Base-by-base conservation (phyloP, 2,329 filamentous ascomycete species). In the Monosporascus sp. region DNA sequence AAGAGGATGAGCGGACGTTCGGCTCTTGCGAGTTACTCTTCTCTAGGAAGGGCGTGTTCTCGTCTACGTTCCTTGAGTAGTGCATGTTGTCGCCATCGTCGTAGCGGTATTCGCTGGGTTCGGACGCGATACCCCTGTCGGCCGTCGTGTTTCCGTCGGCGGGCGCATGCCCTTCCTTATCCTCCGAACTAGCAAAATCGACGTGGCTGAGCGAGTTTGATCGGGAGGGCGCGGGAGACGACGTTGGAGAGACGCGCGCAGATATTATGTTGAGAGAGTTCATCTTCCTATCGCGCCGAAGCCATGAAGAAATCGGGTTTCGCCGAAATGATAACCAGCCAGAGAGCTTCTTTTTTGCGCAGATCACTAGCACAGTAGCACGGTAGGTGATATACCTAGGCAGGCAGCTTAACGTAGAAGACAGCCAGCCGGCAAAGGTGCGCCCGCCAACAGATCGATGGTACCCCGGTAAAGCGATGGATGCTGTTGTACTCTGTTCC, bases 251-350 rank as follows among this genome's bases (percentile, higher is more conserved):
- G 70, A 92, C 89, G 75, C 88, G 87, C 70, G 89, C 85, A 67
- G 91, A 94, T 71, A 97, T 84, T 72, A 96, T 90, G 77, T 94
- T 96, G 78, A 96, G 80, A 66, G 92, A 96, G 85, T 97, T 97
- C 93, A 97, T 97, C 75, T 81, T 89, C 78, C 73, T 72, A 64
- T 70, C 70, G 65, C 70, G 57, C 63, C 67, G 71, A 73, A 78
- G 79, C 82, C 82, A 85, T 82, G 73, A 75, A 65, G 62, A 51
- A 58, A 58, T 52, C 44, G 57, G 55, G 54, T 55, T 60, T 52
- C 59, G 58, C 55, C 55, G 52, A 60, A 56, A 56, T 37, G 31
- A 35, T 35, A 14, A 35, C 31, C 31, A 58, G 38, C 47, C 52
- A 51, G 38, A 26, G 11, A 27, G 22, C 7, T 14, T 17, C 17